Base-by-base conservation (phyloP, 1,284 basidiomycete genomes). In the Coniferiporia weirii region DNA sequence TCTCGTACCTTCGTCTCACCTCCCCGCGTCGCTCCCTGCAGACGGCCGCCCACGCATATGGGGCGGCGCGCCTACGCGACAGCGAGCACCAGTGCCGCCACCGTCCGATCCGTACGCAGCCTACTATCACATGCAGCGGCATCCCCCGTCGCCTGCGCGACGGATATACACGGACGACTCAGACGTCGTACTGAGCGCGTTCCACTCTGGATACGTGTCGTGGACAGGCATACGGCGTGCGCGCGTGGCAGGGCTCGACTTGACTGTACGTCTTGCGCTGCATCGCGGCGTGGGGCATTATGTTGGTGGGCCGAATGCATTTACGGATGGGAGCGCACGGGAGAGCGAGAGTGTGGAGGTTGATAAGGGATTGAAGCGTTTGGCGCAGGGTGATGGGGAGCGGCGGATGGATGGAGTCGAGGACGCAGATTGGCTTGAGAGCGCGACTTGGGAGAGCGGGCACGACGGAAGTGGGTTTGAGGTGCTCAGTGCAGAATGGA, bases 401-500 rank as follows among this genome's bases (percentile, higher is more conserved):
- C 47, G 66, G 58, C 40, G 61, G 64, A 9, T 77, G 76, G 19
- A 83, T 66, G 82, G 82, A 46, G 78, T 80, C 40, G 79, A 83
- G 44, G 89, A 87, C 66, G 85, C 85, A 22, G 72, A 84, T 56
- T 74, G 77, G 52, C 15, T 27, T 4, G 72, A 81, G 45, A 89
- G 86, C 69, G 82, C 81, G 17, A 81, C 81, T 0, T 89, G 87
- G 87, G 87, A 87, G 38, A 83, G 79, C 63, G 83, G 83, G 4
- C 88, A 90, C 64, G 87, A 89, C 61, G 87, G 87, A 32, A 83
- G 84, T 65, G 87, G 83, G 19, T 78, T 90, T 65, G 87, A 89
- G 72, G 77, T 89, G 50, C 66, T 89, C 22, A 73, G 75, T 34
- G 84, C 81, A 9, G 76, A 81, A 64, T 83, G 87, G 66, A 76